These are phyloP conservation scores for Tolypocladium sp. DNA, from an alignment of 2,329 filamentous ascomycete genomes.

Conservation along the genomic window DNA sequence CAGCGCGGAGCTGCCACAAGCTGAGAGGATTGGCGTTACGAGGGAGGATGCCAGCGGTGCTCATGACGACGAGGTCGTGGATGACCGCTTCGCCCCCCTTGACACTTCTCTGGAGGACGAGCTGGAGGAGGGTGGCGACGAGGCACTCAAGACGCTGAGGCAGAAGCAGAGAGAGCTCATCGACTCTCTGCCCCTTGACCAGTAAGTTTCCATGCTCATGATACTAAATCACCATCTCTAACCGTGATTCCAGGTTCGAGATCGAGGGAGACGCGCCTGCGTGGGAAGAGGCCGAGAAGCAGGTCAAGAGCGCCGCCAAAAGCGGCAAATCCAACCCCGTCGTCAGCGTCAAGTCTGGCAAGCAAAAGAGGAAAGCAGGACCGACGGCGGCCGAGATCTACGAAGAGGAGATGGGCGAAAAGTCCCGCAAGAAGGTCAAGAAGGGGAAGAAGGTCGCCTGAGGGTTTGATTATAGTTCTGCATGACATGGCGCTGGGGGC, in stretches of 20 bases:
- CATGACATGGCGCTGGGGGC: not conserved
- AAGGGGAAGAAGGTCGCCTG: conserved; percentile 25
- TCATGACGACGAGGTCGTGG: conserved; percentile 60
- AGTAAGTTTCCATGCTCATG: conserved; percentile 22
- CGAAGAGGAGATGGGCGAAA: conserved; percentile 48
- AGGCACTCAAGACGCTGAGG: conserved; percentile 60
- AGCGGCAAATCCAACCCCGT: conserved; percentile 49
- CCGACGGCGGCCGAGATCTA: conserved; percentile 52
- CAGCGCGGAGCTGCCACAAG: conserved; percentile 53
- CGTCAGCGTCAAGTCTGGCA: conserved; percentile 75
- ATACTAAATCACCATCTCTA: not conserved
- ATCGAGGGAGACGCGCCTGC: conserved; percentile 52
- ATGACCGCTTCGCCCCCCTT: conserved; percentile 62
- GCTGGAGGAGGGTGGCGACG: conserved; percentile 72
- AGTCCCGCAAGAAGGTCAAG: conserved; percentile 48
- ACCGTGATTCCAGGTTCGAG: conserved; percentile 42
- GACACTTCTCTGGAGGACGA: conserved; percentile 68
- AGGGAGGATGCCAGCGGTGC: conserved; percentile 50
- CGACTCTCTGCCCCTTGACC: conserved; percentile 79
- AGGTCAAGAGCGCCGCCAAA: conserved; percentile 51
- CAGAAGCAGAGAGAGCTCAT: conserved; percentile 83
- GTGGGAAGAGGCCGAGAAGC: conserved; percentile 66
- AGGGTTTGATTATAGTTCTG: conserved; percentile 1
- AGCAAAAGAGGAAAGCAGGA: conserved; percentile 65
- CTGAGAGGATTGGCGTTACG: conserved; percentile 48